These are phyloP conservation scores for Pleurotus pulmonarius DNA, from an alignment of 768 basidiomycete species.

Conservation along the genomic window DNA sequence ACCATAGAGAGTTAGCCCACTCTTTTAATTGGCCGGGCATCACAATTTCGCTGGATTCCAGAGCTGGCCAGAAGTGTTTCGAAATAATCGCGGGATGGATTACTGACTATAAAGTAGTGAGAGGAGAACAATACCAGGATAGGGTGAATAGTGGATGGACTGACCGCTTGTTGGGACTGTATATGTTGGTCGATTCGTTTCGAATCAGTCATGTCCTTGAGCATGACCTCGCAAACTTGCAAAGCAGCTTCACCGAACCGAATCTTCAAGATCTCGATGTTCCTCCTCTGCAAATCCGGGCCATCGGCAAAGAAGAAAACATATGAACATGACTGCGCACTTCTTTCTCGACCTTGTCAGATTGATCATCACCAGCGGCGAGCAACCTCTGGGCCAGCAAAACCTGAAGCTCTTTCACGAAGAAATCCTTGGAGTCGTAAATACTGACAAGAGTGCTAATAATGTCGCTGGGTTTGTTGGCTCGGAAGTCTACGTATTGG, in stretches of 20 bases:
- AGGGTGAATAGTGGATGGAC: constrained; percentile 15
- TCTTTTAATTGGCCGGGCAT: constrained; percentile 84
- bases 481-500: constrained; percentile 74
- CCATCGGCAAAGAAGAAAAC: no score
- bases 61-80: constrained; percentile 89
- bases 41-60: constrained; percentile 66
- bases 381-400: constrained; percentile 85
- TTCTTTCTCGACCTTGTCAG: constrained; percentile 74
- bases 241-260: constrained; percentile 92
- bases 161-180: constrained; percentile 66
- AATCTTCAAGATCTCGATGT: constrained; percentile 91
- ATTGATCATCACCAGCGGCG: constrained; percentile 73
- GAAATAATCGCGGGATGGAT: constrained; percentile 92
- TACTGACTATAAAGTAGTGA: constrained; percentile 41
- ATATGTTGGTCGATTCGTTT: constrained; percentile 86
- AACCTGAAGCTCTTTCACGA: constrained; percentile 93
- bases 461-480: constrained; percentile 88
- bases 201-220: constrained; percentile 95
- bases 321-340: constrained; percentile 22
- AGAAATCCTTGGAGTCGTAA: constrained; percentile 95
- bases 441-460: constrained; percentile 96
- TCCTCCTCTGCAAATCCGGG: constrained; percentile 59
- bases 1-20: constrained; percentile 37
- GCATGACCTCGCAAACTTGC: constrained; percentile 97
- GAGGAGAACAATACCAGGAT: neutral